Base-by-base conservation (phyloP, 2,329 filamentous ascomycete genomes). In the Aspergillus pseudoviridinutans region DNA sequence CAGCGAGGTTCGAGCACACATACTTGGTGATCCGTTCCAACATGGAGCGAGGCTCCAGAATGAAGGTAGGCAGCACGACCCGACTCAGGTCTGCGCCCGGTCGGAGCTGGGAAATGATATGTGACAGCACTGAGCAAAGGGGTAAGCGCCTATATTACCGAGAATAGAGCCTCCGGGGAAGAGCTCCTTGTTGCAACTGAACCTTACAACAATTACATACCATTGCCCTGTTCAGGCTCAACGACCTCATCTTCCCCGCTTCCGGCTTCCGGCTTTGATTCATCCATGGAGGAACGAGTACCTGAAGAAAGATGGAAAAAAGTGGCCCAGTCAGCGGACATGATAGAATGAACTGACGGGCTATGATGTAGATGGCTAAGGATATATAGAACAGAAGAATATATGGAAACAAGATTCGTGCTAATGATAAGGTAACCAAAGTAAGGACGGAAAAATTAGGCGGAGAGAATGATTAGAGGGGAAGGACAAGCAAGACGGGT, bases 11-110 rank as follows among this genome's bases (percentile, higher is more conserved):
- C 28, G 20, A 17, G 64, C 55, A 22, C 14, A 79, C 86, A 65
- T 80, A 96, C 92, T 99, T 99, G 70, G 94, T 99, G 74, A 99
- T 99, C 67, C 94, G 87, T 78, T 99, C 94, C 68, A 99, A 80
- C 94, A 99, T 99, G 67, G 92, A 97, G 70, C 92, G 87, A 25
- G 94, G 94, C 76, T 99, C 94, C 66, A 99, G 86, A 69, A 99
- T 99, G 74, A 99, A 99, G 50, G 94, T 99, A 44, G 94, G 94
- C 56, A 99, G 82, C 38, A 94, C 93, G 61, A 99, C 92, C 67
- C 93, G 86, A 76, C 92, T 96, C 66, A 99, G 81, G 74, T 99
- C 94, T 68, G 94, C 94, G 64, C 94, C 94, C 12, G 94, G 94
- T 61, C 94, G 89, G 61, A 99, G 83, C 78, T 99, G 94, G 53